Evolutionary conservation across 768 basidiomycete genomes (phyloP).

Genomic region (Russula sp.): DNA sequence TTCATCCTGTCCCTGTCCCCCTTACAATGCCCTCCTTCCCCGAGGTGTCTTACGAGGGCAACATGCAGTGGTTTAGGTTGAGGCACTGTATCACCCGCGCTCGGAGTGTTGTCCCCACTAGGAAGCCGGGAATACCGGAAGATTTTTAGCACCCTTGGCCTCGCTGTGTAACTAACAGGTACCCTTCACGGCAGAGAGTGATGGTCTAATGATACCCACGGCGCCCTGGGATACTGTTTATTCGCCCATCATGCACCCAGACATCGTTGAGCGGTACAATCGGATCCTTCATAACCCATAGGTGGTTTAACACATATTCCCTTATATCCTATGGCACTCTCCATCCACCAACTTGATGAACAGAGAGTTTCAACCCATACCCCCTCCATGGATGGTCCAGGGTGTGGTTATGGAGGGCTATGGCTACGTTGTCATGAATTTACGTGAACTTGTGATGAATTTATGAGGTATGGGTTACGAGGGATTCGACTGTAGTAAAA

Average conservation of each 20-base stretch:
- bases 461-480: no score
- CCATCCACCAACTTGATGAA: no score
- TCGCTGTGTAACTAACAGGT: conserved; percentile 30
- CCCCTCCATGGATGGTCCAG: no score
- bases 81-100: neutral
- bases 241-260: conserved; percentile 41
- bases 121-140: conserved; percentile 40
- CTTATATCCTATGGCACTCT: no score
- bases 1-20: no score
- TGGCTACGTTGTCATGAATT: no score
- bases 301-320: no score
- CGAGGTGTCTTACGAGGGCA: conserved; percentile 22
- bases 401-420: no score
- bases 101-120: conserved; percentile 41
- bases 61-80: conserved; percentile 23
- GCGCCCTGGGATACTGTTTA: conserved; percentile 37
- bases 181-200: conserved; percentile 44
- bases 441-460: no score
- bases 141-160: conserved; percentile 34
- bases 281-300: no score
- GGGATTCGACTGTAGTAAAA: neutral
- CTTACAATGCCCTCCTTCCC: no score
- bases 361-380: no score
- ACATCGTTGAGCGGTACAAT: conserved; percentile 43
- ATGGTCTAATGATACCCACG: conserved; percentile 38